phyloP scores from a whole-genome alignment of 371 early-diverging fungal genomes.

The Mucor saturninus region DNA sequence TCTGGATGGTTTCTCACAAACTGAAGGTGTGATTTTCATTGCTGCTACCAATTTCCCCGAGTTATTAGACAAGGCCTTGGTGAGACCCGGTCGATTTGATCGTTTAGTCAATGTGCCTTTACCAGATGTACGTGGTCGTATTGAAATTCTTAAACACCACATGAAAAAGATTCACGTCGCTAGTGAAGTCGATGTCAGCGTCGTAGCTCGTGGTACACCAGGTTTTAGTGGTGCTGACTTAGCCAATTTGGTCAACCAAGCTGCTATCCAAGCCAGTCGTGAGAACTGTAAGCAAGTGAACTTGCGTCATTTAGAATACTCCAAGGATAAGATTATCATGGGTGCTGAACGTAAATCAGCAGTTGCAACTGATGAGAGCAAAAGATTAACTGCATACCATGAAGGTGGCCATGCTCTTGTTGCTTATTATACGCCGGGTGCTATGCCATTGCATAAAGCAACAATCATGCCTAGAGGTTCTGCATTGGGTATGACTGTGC shows the following conservation, averaged over 20 bases:
- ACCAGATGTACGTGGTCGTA: conserved; percentile 96
- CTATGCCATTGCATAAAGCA: conserved; percentile 97
- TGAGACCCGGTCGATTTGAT: conserved; percentile 98
- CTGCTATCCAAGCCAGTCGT: conserved; percentile 93
- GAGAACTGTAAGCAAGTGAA: conserved; percentile 71
- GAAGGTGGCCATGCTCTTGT: conserved; percentile 98
- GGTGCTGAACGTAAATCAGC: conserved; percentile 93
- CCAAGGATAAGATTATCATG: conserved; percentile 98
- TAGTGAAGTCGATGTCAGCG: conserved; percentile 73
- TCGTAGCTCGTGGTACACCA: conserved; percentile 95
- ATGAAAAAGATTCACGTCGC: conserved; percentile 73
- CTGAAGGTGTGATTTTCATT: conserved; percentile 95
- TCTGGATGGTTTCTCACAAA: conserved; percentile 94
- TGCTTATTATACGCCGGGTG: conserved; percentile 93
- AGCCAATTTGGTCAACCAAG: conserved; percentile 94
- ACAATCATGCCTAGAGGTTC: conserved; percentile 97
- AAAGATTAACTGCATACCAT: conserved; percentile 93
- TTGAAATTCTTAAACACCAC: conserved; percentile 92
- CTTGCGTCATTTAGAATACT: conserved; percentile 88
- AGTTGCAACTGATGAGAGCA: conserved; percentile 87
- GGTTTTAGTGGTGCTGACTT: conserved; percentile 98
- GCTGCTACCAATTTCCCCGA: conserved; percentile 99
- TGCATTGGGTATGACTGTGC: conserved; percentile 91
- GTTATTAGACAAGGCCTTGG: conserved; percentile 95
- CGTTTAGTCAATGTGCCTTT: conserved; percentile 94